A percentile compares a stretch with the other conserved stretches of the same genome.
These are phyloP conservation scores for Leptographium procerum DNA, from an alignment of 2,329 filamentous ascomycete species.

Conservation along the genomic window DNA sequence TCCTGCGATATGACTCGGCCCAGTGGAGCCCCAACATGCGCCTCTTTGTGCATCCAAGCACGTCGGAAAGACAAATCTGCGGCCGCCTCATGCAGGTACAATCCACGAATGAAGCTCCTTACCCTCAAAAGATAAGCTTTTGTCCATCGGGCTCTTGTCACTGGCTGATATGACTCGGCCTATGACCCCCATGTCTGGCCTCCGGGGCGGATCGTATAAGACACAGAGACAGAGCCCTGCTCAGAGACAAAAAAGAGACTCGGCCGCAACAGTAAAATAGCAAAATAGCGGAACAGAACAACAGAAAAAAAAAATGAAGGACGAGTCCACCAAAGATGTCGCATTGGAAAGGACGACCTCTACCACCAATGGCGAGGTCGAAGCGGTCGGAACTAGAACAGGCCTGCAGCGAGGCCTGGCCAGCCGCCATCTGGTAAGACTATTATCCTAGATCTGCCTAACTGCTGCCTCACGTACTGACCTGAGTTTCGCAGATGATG, in stretches of 20 bases:
- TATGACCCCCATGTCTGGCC: neutral
- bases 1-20: neutral
- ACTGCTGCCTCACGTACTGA: neutral
- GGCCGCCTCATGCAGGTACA: neutral
- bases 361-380: neutral
- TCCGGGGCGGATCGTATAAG: neutral
- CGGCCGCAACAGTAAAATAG: neutral
- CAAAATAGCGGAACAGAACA: neutral
- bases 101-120: neutral
- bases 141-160: neutral
- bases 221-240: neutral
- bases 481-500: neutral
- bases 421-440: neutral
- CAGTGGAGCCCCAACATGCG: neutral
- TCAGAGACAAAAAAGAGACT: neutral
- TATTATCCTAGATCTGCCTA: neutral
- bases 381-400: neutral
- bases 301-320: neutral
- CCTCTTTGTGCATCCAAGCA: neutral
- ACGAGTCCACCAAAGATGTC: neutral
- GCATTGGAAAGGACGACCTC: neutral
- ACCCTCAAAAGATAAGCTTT: neutral
- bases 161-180: neutral
- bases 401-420: neutral
- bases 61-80: neutral